phyloP scores from a whole-genome alignment of 139 green algal species.

The Chlamydomonas sphaeroides region DNA sequence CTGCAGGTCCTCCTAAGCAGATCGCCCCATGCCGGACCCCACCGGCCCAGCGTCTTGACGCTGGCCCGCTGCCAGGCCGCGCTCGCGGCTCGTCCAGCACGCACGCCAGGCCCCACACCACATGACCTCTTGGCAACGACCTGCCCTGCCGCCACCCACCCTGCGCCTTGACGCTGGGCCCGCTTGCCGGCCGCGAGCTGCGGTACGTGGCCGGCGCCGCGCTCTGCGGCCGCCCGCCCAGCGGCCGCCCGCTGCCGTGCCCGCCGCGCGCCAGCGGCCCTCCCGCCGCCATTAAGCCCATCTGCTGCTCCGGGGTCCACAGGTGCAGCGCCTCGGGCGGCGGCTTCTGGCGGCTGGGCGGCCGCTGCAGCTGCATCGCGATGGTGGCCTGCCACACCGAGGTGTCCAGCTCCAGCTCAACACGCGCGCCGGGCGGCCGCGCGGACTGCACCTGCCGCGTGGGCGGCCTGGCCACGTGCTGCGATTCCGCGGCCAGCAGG shows the following conservation, averaged over 20 bases:
- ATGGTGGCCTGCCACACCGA: constrained; percentile 52
- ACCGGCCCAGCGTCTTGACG: too few species aligned
- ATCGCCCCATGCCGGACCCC: too few species aligned
- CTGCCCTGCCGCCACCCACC: background rate
- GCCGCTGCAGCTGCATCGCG: constrained; percentile 56
- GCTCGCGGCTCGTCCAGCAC: too few species aligned
- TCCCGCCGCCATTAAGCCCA: constrained; percentile 21
- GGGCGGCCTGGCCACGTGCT: constrained; percentile 19
- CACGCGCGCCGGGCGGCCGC: constrained; percentile 36
- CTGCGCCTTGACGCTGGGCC: constrained; percentile 34
- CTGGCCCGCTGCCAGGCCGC: too few species aligned
- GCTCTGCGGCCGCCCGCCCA: constrained; percentile 43
- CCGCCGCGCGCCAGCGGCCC: background rate
- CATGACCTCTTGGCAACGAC: background rate
- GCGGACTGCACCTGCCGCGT: constrained; percentile 55
- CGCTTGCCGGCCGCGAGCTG: constrained; percentile 4
- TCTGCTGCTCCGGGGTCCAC: constrained; percentile 53
- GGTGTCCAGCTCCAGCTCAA: constrained; percentile 45
- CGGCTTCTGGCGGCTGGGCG: constrained; percentile 64
- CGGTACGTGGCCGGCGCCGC: constrained; percentile 38
- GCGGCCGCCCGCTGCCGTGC: background rate
- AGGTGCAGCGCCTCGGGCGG: constrained; percentile 64
- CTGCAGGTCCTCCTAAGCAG: too few species aligned
- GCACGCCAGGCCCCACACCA: too few species aligned
- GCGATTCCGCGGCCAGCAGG: constrained; percentile 19